A percentile compares a stretch with the other conserved stretches of the same genome.
These are phyloP conservation scores for Grammothele lineata DNA, from an alignment of 768 basidiomycete genomes.

Conservation along the genomic window DNA sequence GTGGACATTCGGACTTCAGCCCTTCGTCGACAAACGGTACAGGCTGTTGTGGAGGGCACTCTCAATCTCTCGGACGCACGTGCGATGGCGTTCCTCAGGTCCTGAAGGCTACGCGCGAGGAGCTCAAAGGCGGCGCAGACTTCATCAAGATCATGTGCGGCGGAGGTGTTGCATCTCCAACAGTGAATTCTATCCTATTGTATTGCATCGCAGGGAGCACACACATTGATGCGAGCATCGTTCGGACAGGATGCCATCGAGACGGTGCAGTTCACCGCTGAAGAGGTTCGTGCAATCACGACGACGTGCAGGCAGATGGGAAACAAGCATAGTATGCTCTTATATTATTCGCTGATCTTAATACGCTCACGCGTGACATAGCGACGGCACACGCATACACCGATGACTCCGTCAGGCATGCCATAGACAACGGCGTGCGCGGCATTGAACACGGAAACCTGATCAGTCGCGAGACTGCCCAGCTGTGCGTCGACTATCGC, in stretches of 20 bases:
- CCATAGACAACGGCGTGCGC: constrained; percentile 39
- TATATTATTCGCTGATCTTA: neutral
- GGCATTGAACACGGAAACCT: constrained; percentile 48
- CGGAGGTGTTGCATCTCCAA: constrained; percentile 39
- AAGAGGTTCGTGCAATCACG: constrained; percentile 41
- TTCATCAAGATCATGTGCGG: constrained; percentile 39
- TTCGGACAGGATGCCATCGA: constrained; percentile 32
- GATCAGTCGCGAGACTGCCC: constrained; percentile 34
- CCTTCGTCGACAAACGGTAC: constrained; percentile 16
- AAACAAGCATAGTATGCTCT: constrained; percentile 30
- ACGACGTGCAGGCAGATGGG: constrained; percentile 40
- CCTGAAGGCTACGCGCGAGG: constrained; percentile 32
- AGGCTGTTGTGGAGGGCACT: constrained; percentile 34
- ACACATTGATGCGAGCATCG: neutral
- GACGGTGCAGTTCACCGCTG: constrained; percentile 38
- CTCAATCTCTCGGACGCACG: constrained; percentile 25
- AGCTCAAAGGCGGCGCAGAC: constrained; percentile 37
- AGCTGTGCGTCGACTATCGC: constrained; percentile 23
- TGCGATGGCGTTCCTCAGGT: constrained; percentile 37
- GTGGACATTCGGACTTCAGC: constrained; percentile 36
- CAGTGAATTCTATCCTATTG: constrained; percentile 20
- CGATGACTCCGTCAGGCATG: constrained; percentile 38
- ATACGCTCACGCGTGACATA: constrained; percentile 1
- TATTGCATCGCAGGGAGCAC: too few species aligned
- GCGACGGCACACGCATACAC: constrained; percentile 34